Conservation (phyloP, 139 green algal species). For the Zygnema circumcarinatum region DNA sequence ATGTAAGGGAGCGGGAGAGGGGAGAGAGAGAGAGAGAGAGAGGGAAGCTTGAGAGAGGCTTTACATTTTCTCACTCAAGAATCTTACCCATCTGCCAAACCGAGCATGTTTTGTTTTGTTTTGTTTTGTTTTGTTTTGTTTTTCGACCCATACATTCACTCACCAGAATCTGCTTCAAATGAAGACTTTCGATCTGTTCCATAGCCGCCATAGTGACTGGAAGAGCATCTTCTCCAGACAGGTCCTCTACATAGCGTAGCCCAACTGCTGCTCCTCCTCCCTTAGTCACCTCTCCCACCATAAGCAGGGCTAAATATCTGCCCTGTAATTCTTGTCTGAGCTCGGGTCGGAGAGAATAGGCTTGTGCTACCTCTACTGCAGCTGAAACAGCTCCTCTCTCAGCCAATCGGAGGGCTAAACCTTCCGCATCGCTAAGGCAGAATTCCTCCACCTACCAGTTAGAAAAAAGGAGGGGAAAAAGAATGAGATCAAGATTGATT, state of each 20-base stretch:
- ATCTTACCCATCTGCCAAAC: too few species aligned
- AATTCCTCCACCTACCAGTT: conserved; percentile 31
- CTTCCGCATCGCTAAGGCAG: conserved; percentile 38
- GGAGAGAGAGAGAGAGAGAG: not conserved
- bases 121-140: too few species aligned
- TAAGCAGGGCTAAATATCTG: conserved; percentile 15
- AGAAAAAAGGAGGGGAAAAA: not conserved
- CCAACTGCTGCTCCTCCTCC: conserved; percentile 17
- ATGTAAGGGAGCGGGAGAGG: not conserved
- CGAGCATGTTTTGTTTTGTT: too few species aligned
- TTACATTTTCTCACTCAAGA: not conserved
- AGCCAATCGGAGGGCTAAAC: conserved; percentile 32
- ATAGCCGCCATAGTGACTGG: conserved; percentile 31
- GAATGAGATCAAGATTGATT: not conserved
- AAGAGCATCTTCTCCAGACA: conserved; percentile 25
- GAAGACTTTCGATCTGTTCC: conserved; percentile 16
- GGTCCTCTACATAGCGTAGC: conserved; percentile 24
- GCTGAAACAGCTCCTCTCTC: conserved; percentile 32
- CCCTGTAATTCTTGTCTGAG: conserved; percentile 40
- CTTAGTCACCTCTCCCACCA: not conserved
- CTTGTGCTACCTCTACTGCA: conserved; percentile 36
- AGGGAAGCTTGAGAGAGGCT: not conserved
- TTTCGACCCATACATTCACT: too few species aligned
- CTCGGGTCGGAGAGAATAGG: not conserved
- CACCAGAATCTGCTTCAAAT: conserved; percentile 46